Evolutionary conservation across 306 rosid species (phyloP).

Genomic region (Fragaria vesca): DNA sequence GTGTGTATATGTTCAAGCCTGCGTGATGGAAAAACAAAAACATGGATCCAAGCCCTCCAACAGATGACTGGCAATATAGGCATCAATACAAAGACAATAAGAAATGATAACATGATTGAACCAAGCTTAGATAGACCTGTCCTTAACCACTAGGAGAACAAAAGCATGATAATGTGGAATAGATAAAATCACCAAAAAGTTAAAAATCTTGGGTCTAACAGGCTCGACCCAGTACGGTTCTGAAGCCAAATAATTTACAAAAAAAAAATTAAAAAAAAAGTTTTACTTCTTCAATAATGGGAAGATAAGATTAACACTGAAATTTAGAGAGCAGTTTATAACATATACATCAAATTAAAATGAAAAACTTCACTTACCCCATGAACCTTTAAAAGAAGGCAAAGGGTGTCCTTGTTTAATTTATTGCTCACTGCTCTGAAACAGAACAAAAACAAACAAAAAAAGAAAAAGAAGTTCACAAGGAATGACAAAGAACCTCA

Average conservation of each 20-base stretch:
- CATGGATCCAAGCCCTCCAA: background rate
- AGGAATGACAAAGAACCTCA: background rate
- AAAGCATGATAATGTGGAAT: background rate
- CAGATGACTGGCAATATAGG: background rate
- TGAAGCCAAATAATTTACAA: background rate
- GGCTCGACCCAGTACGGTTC: background rate
- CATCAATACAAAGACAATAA: background rate
- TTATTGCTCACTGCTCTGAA: constrained; percentile 77
- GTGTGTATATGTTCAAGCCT: background rate
- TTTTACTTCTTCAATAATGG: background rate
- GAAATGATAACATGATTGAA: background rate
- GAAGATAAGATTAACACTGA: constrained; percentile 3
- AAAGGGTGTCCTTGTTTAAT: constrained; percentile 65
- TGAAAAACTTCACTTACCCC: constrained; percentile 50
- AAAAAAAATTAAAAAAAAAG: background rate
- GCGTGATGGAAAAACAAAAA: constrained; percentile 14
- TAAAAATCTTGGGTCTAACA: background rate
- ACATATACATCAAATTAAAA: background rate
- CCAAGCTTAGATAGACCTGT: background rate
- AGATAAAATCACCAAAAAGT: background rate
- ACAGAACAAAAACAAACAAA: background rate
- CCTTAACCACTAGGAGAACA: background rate
- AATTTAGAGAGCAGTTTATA: background rate
- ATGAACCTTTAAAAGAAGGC: constrained; percentile 74
- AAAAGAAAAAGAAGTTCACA: background rate